Evolutionary conservation across 2,329 filamentous ascomycete species (phyloP).

Genomic region (Cercospora berteroae): DNA sequence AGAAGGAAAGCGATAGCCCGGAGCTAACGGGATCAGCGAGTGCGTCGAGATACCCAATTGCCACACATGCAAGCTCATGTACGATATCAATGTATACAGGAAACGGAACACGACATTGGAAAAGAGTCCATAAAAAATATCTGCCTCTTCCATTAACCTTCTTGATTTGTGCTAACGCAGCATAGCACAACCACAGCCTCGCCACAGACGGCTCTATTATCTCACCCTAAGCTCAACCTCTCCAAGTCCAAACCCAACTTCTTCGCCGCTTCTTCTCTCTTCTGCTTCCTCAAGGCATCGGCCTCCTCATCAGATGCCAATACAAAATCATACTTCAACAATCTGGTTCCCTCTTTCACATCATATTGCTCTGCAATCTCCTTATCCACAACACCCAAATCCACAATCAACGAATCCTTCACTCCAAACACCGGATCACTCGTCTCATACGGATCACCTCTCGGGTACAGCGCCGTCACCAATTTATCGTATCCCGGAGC

Average conservation of each 20-base stretch:
- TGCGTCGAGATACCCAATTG: background rate
- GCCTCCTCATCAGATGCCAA: conserved; percentile 70
- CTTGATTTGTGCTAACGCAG: background rate
- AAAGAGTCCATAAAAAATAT: background rate
- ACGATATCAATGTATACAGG: background rate
- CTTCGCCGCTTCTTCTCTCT: conserved; percentile 52
- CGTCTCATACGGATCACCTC: conserved; percentile 75
- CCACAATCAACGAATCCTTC: conserved; percentile 71
- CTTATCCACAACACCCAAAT: conserved; percentile 54
- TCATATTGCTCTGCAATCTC: conserved; percentile 59
- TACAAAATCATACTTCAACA: conserved; percentile 66
- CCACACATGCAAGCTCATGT: conserved; percentile 1
- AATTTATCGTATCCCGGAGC: conserved; percentile 74
- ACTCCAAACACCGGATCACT: conserved; percentile 84
- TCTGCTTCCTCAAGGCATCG: conserved; percentile 60
- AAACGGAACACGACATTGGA: background rate
- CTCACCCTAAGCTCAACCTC: background rate
- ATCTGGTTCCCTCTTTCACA: conserved; percentile 61
- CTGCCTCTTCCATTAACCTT: background rate
- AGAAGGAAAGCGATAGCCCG: background rate
- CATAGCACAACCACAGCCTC: background rate
- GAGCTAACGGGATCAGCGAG: background rate
- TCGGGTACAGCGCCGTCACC: conserved; percentile 78
- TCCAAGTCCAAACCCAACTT: background rate
- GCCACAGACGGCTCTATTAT: background rate